A percentile compares a stretch with the other conserved stretches of the same genome.
These are phyloP conservation scores for Cochlearia excelsa DNA, from an alignment of 345 rosid genomes.

Conservation along the genomic window DNA sequence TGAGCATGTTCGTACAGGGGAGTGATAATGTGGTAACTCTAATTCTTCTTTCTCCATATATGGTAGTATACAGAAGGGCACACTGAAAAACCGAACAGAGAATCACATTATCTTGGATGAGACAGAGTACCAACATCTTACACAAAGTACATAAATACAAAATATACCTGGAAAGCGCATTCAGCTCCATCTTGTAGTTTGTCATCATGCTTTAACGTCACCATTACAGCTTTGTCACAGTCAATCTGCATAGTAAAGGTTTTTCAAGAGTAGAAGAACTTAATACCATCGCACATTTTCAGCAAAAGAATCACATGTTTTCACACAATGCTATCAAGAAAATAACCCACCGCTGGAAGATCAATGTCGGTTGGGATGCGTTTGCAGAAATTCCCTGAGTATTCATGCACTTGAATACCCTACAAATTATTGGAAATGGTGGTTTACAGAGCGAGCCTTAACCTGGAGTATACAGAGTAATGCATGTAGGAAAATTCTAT, in stretches of 20 bases:
- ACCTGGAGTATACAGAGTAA: slow-evolving; percentile 15
- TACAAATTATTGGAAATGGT: slow-evolving; percentile 30
- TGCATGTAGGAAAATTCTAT: slow-evolving; percentile 20
- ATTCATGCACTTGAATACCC: slow-evolving; percentile 98
- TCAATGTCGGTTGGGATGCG: slow-evolving; percentile 63
- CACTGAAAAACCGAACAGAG: slow-evolving; percentile 47
- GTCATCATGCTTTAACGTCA: slow-evolving; percentile 88
- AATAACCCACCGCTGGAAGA: slow-evolving; percentile 34
- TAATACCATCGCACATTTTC: slow-evolving; percentile 14
- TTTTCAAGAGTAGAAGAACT: slow-evolving; percentile 21
- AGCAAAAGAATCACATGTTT: not conserved
- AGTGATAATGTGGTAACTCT: slow-evolving; percentile 83
- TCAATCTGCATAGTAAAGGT: slow-evolving; percentile 65
- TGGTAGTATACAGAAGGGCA: slow-evolving; percentile 91
- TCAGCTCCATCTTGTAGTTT: slow-evolving; percentile 93
- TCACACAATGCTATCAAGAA: slow-evolving; percentile 14
- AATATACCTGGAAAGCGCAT: slow-evolving; percentile 85
- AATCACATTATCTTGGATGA: not conserved
- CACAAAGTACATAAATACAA: slow-evolving; percentile 11
- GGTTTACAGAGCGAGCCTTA: slow-evolving; percentile 16
- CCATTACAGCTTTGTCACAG: slow-evolving; percentile 93
- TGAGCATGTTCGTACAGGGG: slow-evolving; percentile 86
- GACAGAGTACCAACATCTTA: slow-evolving; percentile 30
- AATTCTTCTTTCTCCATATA: slow-evolving; percentile 93
- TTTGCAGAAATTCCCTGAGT: slow-evolving; percentile 91